Base-by-base conservation (phyloP, 306 rosid species). In the Vigna nakashimae region DNA sequence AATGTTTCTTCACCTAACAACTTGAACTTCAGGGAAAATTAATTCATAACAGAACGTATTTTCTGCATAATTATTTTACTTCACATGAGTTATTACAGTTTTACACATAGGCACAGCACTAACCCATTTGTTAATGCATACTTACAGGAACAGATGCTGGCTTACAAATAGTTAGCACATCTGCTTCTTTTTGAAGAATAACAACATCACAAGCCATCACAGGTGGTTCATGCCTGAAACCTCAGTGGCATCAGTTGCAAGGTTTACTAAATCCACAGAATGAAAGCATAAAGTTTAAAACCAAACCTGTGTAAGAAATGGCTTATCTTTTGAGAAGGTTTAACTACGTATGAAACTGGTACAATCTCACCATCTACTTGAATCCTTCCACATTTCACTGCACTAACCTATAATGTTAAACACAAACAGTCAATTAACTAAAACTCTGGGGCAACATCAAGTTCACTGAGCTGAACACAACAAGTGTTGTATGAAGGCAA, bases 131-230 rank as follows among this genome's bases (percentile, higher is more conserved):
- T 49, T 57, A 65, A 67, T 42, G 66, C 82, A 64, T 75, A 86
- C 96, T 87, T 79, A 90, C 96, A n/a, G 98, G 98, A 30, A 90
- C 88, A 53, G 97, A 91, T 17, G 97, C 94, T 3, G 97, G 98
- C 75, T 94, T 89, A 85, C 90, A 91, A 87, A 94, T 72, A 52
- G 90, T 89, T 69, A 94, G 62, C 77, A 91, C 94, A 75, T 94
- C 91, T 0, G 77, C 64, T 60, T 91, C 97, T 15, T 85, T 80
- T 2, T 69, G 81, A 69, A 94, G 92, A 80, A 94, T 72, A 40
- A 74, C 65, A 63, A 94, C 87, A 18, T 84, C 85, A 18, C 79
- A 82, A 85, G 89, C 93, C 98, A 87, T 76, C 77, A 91, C 96
- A 8, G 96, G 97, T 9, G 97, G 97, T 86, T 94, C 97, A 75